phyloP scores from a whole-genome alignment of 1,284 basidiomycete species.

The Microbotryum saponariae region DNA sequence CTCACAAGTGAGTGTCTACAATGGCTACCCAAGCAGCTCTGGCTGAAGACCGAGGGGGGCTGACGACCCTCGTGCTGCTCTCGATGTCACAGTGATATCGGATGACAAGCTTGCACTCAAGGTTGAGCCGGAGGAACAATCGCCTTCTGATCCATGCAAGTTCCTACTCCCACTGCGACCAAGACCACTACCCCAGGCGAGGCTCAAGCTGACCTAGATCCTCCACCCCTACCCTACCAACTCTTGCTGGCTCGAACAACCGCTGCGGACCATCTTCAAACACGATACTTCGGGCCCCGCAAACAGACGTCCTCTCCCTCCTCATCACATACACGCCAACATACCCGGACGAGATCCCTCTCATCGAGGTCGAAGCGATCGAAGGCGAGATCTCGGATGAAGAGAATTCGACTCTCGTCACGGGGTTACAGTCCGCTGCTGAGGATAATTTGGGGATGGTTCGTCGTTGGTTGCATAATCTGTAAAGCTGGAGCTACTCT shows the following conservation, averaged over 20 bases:
- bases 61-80: constrained; percentile 41
- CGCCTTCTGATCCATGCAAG: constrained; percentile 54
- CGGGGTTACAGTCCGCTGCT: constrained; percentile 46
- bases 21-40: constrained; percentile 31
- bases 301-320: constrained; percentile 65
- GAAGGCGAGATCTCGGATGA: constrained; percentile 53
- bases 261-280: constrained; percentile 2
- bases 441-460: constrained; percentile 27
- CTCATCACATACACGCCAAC: constrained; percentile 60
- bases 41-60: not conserved
- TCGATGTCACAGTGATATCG: constrained; percentile 64
- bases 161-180: constrained; percentile 11
- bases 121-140: constrained; percentile 74
- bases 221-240: not conserved
- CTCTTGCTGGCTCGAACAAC: not conserved
- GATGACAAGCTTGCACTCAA: constrained; percentile 74
- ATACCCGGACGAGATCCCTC: constrained; percentile 70
- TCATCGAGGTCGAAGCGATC: constrained; percentile 58
- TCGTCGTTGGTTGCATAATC: not conserved
- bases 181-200: too few relatives aligned
- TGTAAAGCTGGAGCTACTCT: constrained; percentile 6
- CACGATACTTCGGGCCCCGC: constrained; percentile 20
- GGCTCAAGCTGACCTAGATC: not conserved
- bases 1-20: constrained; percentile 66
- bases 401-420: constrained; percentile 56